Conservation (phyloP, 1,139 yeast genomes). For the Candida tetrigidarum region DNA sequence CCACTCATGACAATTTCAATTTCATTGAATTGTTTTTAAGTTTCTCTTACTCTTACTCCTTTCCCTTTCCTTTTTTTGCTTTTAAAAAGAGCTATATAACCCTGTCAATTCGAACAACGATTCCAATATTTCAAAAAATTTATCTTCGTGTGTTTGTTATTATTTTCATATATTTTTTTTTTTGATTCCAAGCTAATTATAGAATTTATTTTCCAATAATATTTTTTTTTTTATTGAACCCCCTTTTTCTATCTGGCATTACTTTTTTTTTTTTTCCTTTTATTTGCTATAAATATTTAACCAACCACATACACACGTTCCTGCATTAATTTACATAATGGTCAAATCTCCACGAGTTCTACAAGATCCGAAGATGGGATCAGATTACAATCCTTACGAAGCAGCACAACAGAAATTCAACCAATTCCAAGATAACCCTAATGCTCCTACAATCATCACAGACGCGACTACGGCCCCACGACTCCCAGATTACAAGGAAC, state of each 20-base stretch:
- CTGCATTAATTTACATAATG: neutral
- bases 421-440: slow-evolving; percentile 16
- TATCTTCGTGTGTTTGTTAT: no score
- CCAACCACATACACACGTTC: neutral
- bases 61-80: no score
- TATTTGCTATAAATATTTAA: neutral
- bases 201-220: neutral
- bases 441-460: slow-evolving; percentile 35
- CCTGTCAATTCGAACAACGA: no score
- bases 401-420: slow-evolving; percentile 25
- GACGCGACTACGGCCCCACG: slow-evolving; percentile 37
- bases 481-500: slow-evolving; percentile 42
- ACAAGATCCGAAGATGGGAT: slow-evolving; percentile 4
- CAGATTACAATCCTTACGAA: slow-evolving; percentile 32
- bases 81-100: no score
- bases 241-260: no score
- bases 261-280: neutral
- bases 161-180: no score
- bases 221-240: neutral
- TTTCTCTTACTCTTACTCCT: no score
- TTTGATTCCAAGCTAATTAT: no score
- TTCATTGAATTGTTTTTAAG: no score
- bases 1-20: no score
- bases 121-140: no score
- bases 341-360: slow-evolving; percentile 12